phyloP scores from a whole-genome alignment of 306 rosid genomes.

The Prunus kanzakura region DNA sequence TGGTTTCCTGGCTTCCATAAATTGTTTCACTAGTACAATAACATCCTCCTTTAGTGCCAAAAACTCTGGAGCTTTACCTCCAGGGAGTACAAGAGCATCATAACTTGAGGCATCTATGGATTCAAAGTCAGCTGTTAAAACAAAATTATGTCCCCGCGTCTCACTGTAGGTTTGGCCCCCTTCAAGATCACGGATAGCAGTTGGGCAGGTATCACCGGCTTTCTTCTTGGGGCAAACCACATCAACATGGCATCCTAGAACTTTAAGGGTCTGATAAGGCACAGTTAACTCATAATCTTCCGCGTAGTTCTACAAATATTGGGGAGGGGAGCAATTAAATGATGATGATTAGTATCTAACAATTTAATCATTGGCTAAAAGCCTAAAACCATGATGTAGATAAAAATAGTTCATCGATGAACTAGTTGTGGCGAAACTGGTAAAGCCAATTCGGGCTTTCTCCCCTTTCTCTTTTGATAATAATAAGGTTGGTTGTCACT shows the following conservation, averaged over 20 bases:
- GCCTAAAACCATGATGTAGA: no score
- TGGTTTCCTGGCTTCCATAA: conserved; percentile 48
- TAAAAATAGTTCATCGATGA: no score
- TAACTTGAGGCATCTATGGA: conserved; percentile 55
- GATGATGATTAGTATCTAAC: conserved; percentile 1
- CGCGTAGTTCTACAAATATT: conserved; percentile 67
- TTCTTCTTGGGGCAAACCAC: conserved; percentile 80
- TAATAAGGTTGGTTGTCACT: no score
- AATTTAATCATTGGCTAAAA: background rate
- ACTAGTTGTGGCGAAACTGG: no score
- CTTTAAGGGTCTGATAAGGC: conserved; percentile 85
- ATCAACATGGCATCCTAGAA: conserved; percentile 84
- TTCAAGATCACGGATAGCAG: conserved; percentile 89
- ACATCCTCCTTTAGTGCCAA: conserved; percentile 43
- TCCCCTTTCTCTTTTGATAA: no score
- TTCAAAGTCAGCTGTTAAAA: conserved; percentile 59
- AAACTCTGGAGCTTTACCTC: conserved; percentile 58
- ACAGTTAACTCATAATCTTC: conserved; percentile 85
- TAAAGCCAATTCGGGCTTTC: no score
- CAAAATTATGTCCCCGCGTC: conserved; percentile 70
- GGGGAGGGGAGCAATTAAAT: background rate
- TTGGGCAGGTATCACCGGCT: conserved; percentile 68
- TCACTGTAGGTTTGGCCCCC: conserved; percentile 87
- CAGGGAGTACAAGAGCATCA: conserved; percentile 60
- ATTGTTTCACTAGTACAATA: conserved; percentile 37